Evolutionary conservation across 208 protist genomes (phyloP).

Genomic region (Wallacemonas sp.): DNA sequence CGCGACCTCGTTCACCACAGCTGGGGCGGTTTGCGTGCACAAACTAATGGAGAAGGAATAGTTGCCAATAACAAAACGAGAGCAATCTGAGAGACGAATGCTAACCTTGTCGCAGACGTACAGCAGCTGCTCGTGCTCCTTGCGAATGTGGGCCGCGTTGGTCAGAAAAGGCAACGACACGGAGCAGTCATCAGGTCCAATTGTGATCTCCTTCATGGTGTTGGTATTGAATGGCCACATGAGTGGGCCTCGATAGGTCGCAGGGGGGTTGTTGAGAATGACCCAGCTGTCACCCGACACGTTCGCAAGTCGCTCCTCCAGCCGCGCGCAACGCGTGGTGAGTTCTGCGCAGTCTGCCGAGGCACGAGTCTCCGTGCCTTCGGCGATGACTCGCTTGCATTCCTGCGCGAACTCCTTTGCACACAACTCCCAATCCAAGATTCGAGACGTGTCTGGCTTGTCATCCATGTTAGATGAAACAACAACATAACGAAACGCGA

Average conservation of each 20-base stretch:
- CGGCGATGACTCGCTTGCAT: background rate
- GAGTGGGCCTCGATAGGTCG: constrained; percentile 30
- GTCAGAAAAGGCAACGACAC: constrained; percentile 50
- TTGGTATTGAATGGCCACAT: constrained; percentile 50
- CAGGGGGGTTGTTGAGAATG: constrained; percentile 56
- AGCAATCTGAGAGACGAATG: constrained; percentile 30
- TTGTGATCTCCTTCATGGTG: constrained; percentile 30
- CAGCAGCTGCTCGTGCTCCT: constrained; percentile 26
- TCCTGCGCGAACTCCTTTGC: constrained; percentile 49
- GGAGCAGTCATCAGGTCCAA: constrained; percentile 34
- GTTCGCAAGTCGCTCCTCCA: constrained; percentile 37
- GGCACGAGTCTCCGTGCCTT: constrained; percentile 23
- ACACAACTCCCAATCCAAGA: constrained; percentile 70
- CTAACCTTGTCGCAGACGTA: constrained; percentile 28
- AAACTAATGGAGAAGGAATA: constrained; percentile 49
- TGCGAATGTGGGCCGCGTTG: constrained; percentile 25
- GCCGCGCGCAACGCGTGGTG: constrained; percentile 23
- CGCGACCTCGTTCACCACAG: background rate
- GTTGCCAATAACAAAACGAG: constrained; percentile 47
- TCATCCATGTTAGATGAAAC: background rate
- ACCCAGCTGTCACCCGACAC: constrained; percentile 37
- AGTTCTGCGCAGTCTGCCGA: constrained; percentile 33
- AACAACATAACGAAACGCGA: constrained; percentile 55
- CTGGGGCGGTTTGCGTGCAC: constrained; percentile 15
- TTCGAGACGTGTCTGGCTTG: constrained; percentile 23